A percentile compares a stretch with the other conserved stretches of the same genome.
These are phyloP conservation scores for Magnolia officinalis DNA, from an alignment of 164 flowering plant genomes.

Conservation along the genomic window DNA sequence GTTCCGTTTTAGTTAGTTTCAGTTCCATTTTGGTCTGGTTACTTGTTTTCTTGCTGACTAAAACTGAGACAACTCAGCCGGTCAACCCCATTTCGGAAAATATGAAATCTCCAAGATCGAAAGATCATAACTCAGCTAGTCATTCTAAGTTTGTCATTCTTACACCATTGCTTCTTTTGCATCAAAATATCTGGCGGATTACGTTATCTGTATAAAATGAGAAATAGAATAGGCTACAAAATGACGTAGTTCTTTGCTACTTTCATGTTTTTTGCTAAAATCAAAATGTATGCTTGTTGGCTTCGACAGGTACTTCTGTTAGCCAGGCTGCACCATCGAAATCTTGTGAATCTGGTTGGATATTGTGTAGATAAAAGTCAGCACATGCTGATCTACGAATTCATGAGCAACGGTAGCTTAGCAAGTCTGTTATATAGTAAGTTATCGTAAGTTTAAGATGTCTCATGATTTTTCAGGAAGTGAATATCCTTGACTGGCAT, in stretches of 20 bases:
- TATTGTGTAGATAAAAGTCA: conserved; percentile 95
- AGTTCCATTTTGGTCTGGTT: no score
- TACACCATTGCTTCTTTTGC: background rate
- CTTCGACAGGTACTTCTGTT: conserved; percentile 68
- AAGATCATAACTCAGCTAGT: background rate
- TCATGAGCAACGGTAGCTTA: conserved; percentile 94
- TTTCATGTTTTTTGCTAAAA: background rate
- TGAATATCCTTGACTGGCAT: no score
- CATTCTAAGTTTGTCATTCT: background rate
- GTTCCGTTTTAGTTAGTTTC: no score
- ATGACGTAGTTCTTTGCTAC: background rate
- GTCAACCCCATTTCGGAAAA: no score
- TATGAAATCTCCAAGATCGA: no score
- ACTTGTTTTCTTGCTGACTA: no score
- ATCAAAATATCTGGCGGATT: background rate
- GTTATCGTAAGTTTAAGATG: conserved; percentile 12
- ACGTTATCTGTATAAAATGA: background rate
- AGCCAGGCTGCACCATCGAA: conserved; percentile 89
- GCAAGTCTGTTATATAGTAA: conserved; percentile 65
- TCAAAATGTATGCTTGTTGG: background rate
- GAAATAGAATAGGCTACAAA: background rate
- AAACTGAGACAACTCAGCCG: no score
- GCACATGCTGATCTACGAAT: conserved; percentile 80
- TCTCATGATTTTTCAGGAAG: background rate
- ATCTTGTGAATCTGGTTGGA: conserved; percentile 95